Percentiles rank a stretch among this genome's conserved stretches.
These are phyloP conservation scores for Fusarium veterinarium DNA, from an alignment of 2,329 filamentous ascomycete genomes.

Conservation along the genomic window DNA sequence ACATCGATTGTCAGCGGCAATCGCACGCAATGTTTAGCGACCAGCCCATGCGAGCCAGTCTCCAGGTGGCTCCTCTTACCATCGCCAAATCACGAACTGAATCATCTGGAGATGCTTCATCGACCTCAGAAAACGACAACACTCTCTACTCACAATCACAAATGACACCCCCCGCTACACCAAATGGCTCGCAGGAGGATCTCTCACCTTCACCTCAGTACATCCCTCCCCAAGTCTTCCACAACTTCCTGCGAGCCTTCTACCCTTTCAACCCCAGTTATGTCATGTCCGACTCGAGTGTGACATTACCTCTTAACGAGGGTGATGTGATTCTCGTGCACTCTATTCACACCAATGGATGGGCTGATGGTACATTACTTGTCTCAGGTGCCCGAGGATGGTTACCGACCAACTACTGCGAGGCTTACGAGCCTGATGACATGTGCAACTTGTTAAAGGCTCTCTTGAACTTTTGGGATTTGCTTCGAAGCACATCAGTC, in stretches of 20 bases:
- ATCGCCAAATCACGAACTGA: slow-evolving; percentile 58
- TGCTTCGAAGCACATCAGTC: slow-evolving; percentile 81
- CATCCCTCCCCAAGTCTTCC: slow-evolving; percentile 75
- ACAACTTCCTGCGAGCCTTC: slow-evolving; percentile 94
- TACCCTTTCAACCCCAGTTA: slow-evolving; percentile 89
- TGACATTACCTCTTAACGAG: slow-evolving; percentile 88
- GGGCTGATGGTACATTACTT: slow-evolving; percentile 94
- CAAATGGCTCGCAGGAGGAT: slow-evolving; percentile 74
- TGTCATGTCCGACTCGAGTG: slow-evolving; percentile 82
- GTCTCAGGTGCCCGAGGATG: slow-evolving; percentile 89
- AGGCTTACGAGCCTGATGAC: slow-evolving; percentile 89
- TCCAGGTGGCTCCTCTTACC: slow-evolving; percentile 69
- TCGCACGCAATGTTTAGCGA: slow-evolving; percentile 54
- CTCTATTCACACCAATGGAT: slow-evolving; percentile 97
- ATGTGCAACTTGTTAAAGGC: slow-evolving; percentile 88
- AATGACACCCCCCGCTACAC: slow-evolving; percentile 82
- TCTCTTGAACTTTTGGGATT: slow-evolving; percentile 91
- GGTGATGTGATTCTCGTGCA: slow-evolving; percentile 95
- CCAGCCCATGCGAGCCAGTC: slow-evolving; percentile 65
- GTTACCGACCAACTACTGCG: slow-evolving; percentile 98
- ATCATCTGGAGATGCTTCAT: slow-evolving; percentile 46
- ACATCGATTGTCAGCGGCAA: slow-evolving; percentile 43
- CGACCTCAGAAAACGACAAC: slow-evolving; percentile 48
- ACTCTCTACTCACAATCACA: slow-evolving; percentile 65
- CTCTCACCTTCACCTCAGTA: slow-evolving; percentile 53